A percentile compares a stretch with the other conserved stretches of the same genome.
Conservation (phyloP, 768 basidiomycete genomes). For the Cystoderma amianthinum region DNA sequence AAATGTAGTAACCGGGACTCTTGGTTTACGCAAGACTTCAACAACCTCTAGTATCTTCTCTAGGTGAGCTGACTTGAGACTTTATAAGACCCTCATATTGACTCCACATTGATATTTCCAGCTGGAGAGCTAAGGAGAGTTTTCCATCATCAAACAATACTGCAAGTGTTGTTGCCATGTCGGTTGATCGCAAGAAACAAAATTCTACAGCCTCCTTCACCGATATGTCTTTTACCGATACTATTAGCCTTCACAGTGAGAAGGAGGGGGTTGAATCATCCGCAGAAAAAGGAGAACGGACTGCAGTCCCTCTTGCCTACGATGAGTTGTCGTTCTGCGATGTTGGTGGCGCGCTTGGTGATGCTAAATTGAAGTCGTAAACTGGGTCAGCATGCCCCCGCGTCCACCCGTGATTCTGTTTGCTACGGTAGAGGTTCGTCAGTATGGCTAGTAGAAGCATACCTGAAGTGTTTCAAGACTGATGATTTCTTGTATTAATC, state of each 20-base stretch:
- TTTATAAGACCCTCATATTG: neutral
- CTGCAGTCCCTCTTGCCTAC: neutral
- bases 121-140: constrained; percentile 16
- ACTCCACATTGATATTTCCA: constrained; percentile 2
- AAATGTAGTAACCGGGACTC: constrained; percentile 27
- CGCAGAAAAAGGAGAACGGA: neutral
- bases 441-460: too few species aligned
- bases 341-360: too few species aligned
- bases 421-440: too few species aligned
- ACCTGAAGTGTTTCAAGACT: neutral
- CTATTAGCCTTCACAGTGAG: constrained; percentile 25
- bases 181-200: constrained; percentile 35
- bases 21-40: constrained; percentile 23
- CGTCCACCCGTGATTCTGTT: too few species aligned
- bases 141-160: constrained; percentile 19
- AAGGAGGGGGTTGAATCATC: constrained; percentile 17
- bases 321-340: neutral
- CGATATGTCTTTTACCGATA: constrained; percentile 31
- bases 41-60: constrained; percentile 19
- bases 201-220: constrained; percentile 44
- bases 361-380: neutral
- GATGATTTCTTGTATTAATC: neutral
- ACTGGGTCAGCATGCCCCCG: too few species aligned
- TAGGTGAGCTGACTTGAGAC: neutral
- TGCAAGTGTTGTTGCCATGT: constrained; percentile 41